Evolutionary conservation across 163 green algal species (phyloP).

Genomic region (Picocystis sp.): DNA sequence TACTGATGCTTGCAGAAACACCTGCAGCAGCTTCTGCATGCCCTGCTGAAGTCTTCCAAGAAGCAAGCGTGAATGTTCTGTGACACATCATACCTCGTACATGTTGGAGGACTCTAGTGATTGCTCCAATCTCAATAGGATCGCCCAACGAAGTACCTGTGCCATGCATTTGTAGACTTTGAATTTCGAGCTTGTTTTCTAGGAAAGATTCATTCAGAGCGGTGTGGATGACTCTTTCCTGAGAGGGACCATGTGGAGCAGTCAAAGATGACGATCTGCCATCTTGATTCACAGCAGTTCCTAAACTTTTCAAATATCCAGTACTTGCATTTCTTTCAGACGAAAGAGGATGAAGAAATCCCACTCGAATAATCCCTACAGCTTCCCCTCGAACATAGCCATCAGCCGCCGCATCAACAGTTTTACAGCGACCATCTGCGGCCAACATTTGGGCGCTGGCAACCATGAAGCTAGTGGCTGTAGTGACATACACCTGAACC

Average conservation of each 20-base stretch:
- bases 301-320: slow-evolving; percentile 5
- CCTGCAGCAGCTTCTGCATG: too few relatives aligned
- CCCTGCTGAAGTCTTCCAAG: too few relatives aligned
- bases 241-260: slow-evolving; percentile 27
- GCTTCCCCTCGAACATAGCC: slow-evolving; percentile 29
- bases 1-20: too few relatives aligned
- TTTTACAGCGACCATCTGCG: slow-evolving; percentile 13
- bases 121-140: slow-evolving; percentile 16
- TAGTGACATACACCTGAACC: slow-evolving; percentile 8
- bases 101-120: background rate
- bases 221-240: slow-evolving; percentile 12
- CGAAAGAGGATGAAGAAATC: background rate
- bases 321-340: background rate
- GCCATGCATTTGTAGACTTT: slow-evolving; percentile 13
- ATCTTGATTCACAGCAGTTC: slow-evolving; percentile 32
- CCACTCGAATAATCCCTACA: slow-evolving; percentile 6
- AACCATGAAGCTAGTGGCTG: background rate
- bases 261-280: slow-evolving; percentile 33
- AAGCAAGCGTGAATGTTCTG: too few relatives aligned
- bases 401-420: slow-evolving; percentile 9
- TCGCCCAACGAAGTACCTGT: slow-evolving; percentile 22
- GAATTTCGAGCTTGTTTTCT: slow-evolving; percentile 1
- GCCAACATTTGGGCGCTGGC: slow-evolving; percentile 3
- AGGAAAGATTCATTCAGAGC: background rate
- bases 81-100: too few relatives aligned